phyloP scores from a whole-genome alignment of 1,284 basidiomycete genomes.

The Rhodotorula sp. region DNA sequence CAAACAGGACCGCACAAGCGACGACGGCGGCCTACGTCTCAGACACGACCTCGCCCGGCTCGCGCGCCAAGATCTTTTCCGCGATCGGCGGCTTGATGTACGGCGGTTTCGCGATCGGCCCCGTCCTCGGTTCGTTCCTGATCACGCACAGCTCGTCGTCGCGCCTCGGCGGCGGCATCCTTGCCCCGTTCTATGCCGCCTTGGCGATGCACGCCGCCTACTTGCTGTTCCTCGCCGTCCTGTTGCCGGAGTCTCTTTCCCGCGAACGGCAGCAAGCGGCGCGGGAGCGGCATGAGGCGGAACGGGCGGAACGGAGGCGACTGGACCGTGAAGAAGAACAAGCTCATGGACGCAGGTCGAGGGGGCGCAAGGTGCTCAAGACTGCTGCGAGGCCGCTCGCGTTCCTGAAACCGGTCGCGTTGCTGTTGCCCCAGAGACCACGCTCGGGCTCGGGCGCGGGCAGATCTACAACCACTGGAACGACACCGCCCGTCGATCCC shows the following conservation, averaged over 20 bases:
- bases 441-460: no score
- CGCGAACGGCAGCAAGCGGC: constrained; percentile 13
- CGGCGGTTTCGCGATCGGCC: constrained; percentile 37
- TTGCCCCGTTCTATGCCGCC: constrained; percentile 40
- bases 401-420: constrained; percentile 30
- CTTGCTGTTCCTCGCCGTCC: neutral
- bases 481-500: neutral
- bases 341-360: neutral
- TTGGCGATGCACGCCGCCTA: constrained; percentile 24
- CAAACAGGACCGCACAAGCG: constrained; percentile 35
- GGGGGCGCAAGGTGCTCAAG: neutral
- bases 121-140: constrained; percentile 27
- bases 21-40: constrained; percentile 36
- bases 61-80: constrained; percentile 38
- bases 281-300: constrained; percentile 18
- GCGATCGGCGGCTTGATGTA: constrained; percentile 36
- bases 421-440: constrained; percentile 18
- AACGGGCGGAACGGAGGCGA: neutral
- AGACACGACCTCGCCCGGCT: constrained; percentile 39
- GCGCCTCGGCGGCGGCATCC: constrained; percentile 1
- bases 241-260: constrained; percentile 36
- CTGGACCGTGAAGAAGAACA: constrained; percentile 2
- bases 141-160: constrained; percentile 6
- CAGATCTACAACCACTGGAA: neutral
- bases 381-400: constrained; percentile 7